phyloP scores from a whole-genome alignment of 1,139 yeast species.

The Geotrichum carabidarum region DNA sequence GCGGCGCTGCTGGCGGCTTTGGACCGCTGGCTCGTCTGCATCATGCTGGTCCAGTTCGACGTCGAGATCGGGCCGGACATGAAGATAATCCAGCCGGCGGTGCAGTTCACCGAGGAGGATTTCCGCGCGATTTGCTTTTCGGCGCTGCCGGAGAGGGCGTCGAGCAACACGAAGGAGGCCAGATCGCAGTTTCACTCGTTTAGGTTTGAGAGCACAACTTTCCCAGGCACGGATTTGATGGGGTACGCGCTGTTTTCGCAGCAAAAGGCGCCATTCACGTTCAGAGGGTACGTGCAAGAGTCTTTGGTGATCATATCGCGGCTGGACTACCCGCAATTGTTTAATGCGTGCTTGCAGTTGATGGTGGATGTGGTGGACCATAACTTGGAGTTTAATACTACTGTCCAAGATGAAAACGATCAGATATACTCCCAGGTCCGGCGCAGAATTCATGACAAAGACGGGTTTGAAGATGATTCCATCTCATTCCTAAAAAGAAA shows the following conservation, averaged over 20 bases:
- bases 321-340: constrained; percentile 29
- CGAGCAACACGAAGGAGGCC: background rate
- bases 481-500: constrained; percentile 2
- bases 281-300: constrained; percentile 32
- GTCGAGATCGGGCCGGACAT: constrained; percentile 37
- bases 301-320: constrained; percentile 30
- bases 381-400: constrained; percentile 10
- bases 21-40: constrained; percentile 31
- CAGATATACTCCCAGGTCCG: constrained; percentile 8
- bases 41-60: constrained; percentile 36
- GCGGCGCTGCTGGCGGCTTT: constrained; percentile 11
- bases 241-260: constrained; percentile 31
- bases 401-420: constrained; percentile 5
- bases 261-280: constrained; percentile 21
- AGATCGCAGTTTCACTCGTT: constrained; percentile 27
- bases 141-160: constrained; percentile 32
- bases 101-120: constrained; percentile 29
- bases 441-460: constrained; percentile 5
- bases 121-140: constrained; percentile 32
- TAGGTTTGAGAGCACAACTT: constrained; percentile 21
- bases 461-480: constrained; percentile 7
- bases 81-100: constrained; percentile 32
- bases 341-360: constrained; percentile 26
- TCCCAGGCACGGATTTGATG: constrained; percentile 17
- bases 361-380: constrained; percentile 21